These are phyloP conservation scores for Candida manassasensis DNA, from an alignment of 805 yeast genomes.

Conservation along the genomic window DNA sequence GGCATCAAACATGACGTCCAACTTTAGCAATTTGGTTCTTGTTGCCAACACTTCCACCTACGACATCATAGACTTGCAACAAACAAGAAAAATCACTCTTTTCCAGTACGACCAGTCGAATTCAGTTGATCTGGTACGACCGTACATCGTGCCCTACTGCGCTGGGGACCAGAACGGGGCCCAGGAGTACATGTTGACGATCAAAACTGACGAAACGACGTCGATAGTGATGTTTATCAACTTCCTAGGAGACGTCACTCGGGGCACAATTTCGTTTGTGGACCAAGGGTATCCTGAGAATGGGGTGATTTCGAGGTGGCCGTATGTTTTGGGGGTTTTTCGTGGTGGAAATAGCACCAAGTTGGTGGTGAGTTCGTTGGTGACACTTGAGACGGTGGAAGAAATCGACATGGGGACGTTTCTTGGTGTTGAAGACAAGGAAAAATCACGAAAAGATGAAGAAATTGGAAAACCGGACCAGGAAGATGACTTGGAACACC, in stretches of 20 bases:
- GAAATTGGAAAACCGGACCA: no score
- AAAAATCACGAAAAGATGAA: no score
- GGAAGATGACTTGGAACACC: no score
- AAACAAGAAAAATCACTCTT: slow-evolving; percentile 28
- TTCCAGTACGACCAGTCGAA: slow-evolving; percentile 23
- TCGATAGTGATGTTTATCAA: slow-evolving; percentile 40
- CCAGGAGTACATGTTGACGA: slow-evolving; percentile 29
- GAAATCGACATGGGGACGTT: slow-evolving; percentile 2
- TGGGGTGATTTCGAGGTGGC: slow-evolving; percentile 33
- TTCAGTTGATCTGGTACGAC: slow-evolving; percentile 11
- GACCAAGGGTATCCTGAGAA: slow-evolving; percentile 31
- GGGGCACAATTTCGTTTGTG: slow-evolving; percentile 39
- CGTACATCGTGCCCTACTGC: slow-evolving; percentile 20
- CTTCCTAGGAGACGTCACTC: slow-evolving; percentile 34
- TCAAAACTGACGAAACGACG: slow-evolving; percentile 27
- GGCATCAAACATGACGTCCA: slow-evolving; percentile 20
- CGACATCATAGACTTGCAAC: slow-evolving; percentile 34
- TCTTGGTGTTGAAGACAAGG: no score
- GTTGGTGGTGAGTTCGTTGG: slow-evolving; percentile 22
- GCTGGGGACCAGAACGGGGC: slow-evolving; percentile 13
- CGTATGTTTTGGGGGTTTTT: slow-evolving; percentile 30
- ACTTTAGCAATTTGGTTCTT: slow-evolving; percentile 25
- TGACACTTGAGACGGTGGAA: slow-evolving; percentile 15
- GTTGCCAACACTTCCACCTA: slow-evolving; percentile 31
- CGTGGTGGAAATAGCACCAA: slow-evolving; percentile 5